phyloP scores from a whole-genome alignment of 1,139 yeast species.

The Hansenula sp. region DNA sequence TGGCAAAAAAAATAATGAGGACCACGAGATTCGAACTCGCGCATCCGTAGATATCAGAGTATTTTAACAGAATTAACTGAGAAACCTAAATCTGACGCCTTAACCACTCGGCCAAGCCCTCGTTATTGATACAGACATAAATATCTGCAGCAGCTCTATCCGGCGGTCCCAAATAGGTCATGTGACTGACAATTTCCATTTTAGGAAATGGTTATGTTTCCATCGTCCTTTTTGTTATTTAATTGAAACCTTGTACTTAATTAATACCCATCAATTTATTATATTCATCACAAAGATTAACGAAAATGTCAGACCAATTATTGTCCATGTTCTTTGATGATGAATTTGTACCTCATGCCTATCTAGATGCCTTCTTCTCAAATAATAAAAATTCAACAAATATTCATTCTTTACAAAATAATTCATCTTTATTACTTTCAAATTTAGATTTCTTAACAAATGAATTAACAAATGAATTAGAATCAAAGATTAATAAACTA shows the following conservation, averaged over 20 bases:
- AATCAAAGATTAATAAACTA: conserved; percentile 41
- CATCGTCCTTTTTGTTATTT: background rate
- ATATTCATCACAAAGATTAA: background rate
- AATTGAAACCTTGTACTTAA: too few relatives aligned
- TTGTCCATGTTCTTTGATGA: conserved; percentile 45
- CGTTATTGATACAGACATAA: conserved; percentile 8
- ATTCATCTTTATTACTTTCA: conserved; percentile 41
- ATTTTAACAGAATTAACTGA: conserved; percentile 5
- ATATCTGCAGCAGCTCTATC: background rate
- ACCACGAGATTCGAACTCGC: conserved; percentile 35
- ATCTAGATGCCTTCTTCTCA: conserved; percentile 40
- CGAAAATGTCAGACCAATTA: conserved; percentile 26
- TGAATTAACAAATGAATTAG: conserved; percentile 49
- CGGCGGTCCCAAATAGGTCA: background rate
- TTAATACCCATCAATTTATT: too few relatives aligned
- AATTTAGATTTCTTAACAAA: conserved; percentile 62
- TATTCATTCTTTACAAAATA: conserved; percentile 31
- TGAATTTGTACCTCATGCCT: conserved; percentile 46
- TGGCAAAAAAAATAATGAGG: conserved; percentile 25
- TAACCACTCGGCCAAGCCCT: conserved; percentile 44
- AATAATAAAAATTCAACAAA: conserved; percentile 1
- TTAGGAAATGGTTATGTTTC: background rate
- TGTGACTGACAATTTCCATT: background rate
- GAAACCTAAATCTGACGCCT: conserved; percentile 41
- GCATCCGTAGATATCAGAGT: conserved; percentile 33